These are phyloP conservation scores for Botrytis squamosa DNA, from an alignment of 2,329 filamentous ascomycete species.

Conservation along the genomic window DNA sequence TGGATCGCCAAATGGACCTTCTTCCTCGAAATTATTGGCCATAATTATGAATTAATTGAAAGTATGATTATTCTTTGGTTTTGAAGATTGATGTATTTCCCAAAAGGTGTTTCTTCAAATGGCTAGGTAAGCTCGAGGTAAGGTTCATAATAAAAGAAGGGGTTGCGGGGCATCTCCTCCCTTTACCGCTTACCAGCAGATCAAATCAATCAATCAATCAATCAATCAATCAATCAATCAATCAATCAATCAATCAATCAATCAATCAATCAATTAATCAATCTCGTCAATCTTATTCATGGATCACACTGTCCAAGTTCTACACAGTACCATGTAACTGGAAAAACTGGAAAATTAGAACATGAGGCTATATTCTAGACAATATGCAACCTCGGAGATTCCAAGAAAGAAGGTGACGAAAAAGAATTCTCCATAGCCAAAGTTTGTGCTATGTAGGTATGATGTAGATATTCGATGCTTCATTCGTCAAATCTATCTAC, in stretches of 20 bases:
- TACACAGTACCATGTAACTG: neutral
- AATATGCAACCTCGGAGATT: neutral
- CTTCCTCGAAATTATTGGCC: slow-evolving; percentile 26
- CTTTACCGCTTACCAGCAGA: slow-evolving; percentile 11
- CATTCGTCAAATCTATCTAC: slow-evolving; percentile 9
- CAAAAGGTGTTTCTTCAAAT: neutral
- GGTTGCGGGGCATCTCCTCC: slow-evolving; percentile 2
- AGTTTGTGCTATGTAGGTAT: neutral
- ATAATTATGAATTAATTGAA: slow-evolving; percentile 20
- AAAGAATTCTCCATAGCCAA: neutral
- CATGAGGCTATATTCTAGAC: neutral
- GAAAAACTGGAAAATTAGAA: neutral
- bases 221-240: slow-evolving; percentile 5
- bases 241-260: neutral
- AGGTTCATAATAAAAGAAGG: neutral
- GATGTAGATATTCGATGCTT: neutral
- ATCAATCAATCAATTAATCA: too few relatives aligned
- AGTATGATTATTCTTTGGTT: neutral
- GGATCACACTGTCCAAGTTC: neutral
- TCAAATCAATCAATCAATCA: slow-evolving; percentile 1
- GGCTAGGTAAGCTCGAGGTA: neutral
- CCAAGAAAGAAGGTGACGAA: slow-evolving; percentile 9
- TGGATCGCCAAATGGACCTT: slow-evolving; percentile 34
- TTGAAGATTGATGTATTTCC: neutral
- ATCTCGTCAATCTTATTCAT: neutral